These are phyloP conservation scores for Suillus paluster DNA, from an alignment of 768 basidiomycete genomes.

Conservation along the genomic window DNA sequence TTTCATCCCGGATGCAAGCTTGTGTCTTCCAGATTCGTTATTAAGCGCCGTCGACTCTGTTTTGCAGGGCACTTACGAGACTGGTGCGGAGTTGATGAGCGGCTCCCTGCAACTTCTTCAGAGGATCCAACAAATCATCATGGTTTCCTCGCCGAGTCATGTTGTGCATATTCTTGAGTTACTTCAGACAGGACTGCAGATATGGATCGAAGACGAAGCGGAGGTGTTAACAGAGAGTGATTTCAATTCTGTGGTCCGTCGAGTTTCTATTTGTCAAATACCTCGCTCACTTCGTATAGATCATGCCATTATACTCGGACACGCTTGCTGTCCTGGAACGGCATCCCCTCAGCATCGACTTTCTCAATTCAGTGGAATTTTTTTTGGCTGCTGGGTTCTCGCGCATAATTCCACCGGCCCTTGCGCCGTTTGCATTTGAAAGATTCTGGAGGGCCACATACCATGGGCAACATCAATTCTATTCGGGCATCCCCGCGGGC, in stretches of 20 bases:
- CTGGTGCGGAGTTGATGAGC: constrained; percentile 28
- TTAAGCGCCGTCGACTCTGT: constrained; percentile 35
- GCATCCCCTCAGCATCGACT: constrained; percentile 44
- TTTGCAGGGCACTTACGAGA: constrained; percentile 40
- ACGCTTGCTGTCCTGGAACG: constrained; percentile 44
- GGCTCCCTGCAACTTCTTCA: constrained; percentile 43
- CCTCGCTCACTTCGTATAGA: constrained; percentile 19
- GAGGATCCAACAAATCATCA: constrained; percentile 38
- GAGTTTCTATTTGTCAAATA: constrained; percentile 6
- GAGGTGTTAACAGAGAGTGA: constrained; percentile 46
- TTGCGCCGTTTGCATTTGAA: constrained; percentile 57
- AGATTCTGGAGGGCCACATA: constrained; percentile 64
- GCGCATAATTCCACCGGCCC: constrained; percentile 48
- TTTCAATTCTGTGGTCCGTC: constrained; percentile 52
- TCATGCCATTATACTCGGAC: constrained; percentile 47
- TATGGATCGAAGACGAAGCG: constrained; percentile 58
- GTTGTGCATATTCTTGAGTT: constrained; percentile 40
- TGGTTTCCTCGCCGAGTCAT: constrained; percentile 26
- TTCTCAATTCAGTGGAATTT: constrained; percentile 44
- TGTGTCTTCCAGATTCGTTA: constrained; percentile 21
- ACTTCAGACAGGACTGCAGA: constrained; percentile 44
- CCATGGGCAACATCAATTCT: constrained; percentile 44
- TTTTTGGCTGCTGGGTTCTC: constrained; percentile 58
- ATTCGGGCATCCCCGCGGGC: constrained; percentile 42
- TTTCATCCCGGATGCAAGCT: constrained; percentile 11